These are phyloP conservation scores for Penicillium capsulatum DNA, from an alignment of 2,329 filamentous ascomycete species.

Conservation along the genomic window DNA sequence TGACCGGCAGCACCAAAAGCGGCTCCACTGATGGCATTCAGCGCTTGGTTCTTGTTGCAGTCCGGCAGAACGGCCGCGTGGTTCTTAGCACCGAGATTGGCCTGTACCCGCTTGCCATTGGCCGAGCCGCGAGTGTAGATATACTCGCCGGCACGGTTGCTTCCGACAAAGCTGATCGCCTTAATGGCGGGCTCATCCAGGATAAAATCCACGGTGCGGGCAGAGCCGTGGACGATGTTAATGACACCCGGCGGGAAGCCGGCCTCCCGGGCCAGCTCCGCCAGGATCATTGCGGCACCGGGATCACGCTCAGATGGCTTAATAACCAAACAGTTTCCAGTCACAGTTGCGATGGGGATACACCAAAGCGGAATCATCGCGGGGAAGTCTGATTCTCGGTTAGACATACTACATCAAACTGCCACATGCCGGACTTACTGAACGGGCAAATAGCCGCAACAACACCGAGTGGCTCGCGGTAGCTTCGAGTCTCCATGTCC, in stretches of 20 bases:
- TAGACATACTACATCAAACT: conserved; percentile 9
- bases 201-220: conserved; percentile 65
- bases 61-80: conserved; percentile 64
- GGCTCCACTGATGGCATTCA: conserved; percentile 63
- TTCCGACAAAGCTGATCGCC: conserved; percentile 64
- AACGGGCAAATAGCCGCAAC: conserved; percentile 64
- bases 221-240: conserved; percentile 63
- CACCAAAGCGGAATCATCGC: conserved; percentile 69
- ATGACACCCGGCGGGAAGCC: conserved; percentile 63
- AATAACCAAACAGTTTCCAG: conserved; percentile 60
- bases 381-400: conserved; percentile 54
- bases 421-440: conserved; percentile 44
- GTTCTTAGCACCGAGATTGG: conserved; percentile 67
- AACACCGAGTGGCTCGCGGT: conserved; percentile 61
- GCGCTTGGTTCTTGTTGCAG: conserved; percentile 64
- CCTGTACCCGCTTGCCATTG: conserved; percentile 66
- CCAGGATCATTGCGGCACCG: conserved; percentile 63
- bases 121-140: conserved; percentile 65
- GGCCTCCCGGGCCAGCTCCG: conserved; percentile 59
- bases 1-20: conserved; percentile 67
- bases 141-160: conserved; percentile 66
- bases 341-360: conserved; percentile 61
- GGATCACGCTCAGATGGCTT: conserved; percentile 65
- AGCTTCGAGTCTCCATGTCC: conserved; percentile 66
- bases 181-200: conserved; percentile 65